Evolutionary conservation across 345 rosid genomes (phyloP), one percentile per base, ranked within the genome.

Genomic region (Boechera stricta): DNA sequence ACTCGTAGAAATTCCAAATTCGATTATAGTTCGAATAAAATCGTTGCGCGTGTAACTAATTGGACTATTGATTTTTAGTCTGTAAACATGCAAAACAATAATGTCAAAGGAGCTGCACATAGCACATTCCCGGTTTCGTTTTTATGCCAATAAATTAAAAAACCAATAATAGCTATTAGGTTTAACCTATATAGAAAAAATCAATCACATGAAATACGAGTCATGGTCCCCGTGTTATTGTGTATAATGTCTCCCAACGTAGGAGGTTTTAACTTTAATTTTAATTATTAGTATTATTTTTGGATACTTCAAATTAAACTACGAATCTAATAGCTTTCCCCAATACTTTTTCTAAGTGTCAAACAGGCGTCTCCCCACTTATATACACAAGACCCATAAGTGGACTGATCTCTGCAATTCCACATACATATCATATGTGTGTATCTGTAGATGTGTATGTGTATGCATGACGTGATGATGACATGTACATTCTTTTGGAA

Each of bases 401-500:
- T 77, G 76, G 72, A 53, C n/a, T 76, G 79, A 60, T 29, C 35
- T 62, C 26, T 62, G 59, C 18, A 36, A 64, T 26, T 33, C 28
- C 65, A 71, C 28, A 63, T 39, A 31, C 24, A 42, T 52, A 5
- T 45, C 9, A 36, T 51, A 38, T 26, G 2, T 45, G 5, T 57
- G 35, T 54, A 5, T 31, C 1, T 39, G 42, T 71, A 35, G 16
- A 45, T 72, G 32, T 71, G 45, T 71, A 12, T 11, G 39, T 12
- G 76, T 77, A 64, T 71, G 80, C 71, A 64, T 77, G 80, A 77
- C 72, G 80, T 56, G 61, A 56, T 54, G 60, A 71, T 77, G 80
- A 77, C 76, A 56, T 71, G 66, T 36, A 71, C 35, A 77, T 63
- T 54, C 49, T 58, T 51, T 51, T 76, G 35, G 16, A 59, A 67